Base-by-base conservation (phyloP, 805 yeast species). In the Wickerhamomyces tratensis region DNA sequence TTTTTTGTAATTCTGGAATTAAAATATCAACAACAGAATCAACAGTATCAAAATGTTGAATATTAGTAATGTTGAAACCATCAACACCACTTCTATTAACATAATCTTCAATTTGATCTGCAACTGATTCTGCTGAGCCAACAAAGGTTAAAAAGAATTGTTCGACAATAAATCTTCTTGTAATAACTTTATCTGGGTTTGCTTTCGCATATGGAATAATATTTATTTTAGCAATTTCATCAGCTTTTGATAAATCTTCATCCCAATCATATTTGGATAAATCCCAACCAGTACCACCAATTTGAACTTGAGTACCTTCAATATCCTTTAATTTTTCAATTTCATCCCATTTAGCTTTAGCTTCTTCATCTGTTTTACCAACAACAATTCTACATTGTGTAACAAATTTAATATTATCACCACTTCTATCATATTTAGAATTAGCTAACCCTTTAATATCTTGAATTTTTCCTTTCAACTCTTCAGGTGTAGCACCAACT, bases 31-130 rank as follows among this genome's bases (percentile, higher is more conserved):
- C 64, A 27, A 67, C 48, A n/a, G 68, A 68, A 46, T 67, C 67
- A 44, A 62, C 67, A 8, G 26, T 26, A 11, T 62, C 67, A 15
- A 72, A 72, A 12, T 56, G 45, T 10, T 63, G 51, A 12, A 68
- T 61, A 46, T 68, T 63, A 3, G 68, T 61, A 39, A 68, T 57
- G 42, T 68, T 68, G 50, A 68, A 68, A 2, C 73, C 73, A 44
- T 67, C 72, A 13, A 68, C 59, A 39, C 58, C 67, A 9, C 68
- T 58, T 13, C 56, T 51, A 14, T 64, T 68, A 12, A 64, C 65
- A 70, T 69, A 68, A 39, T 56, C 47, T 46, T 66, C 68, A 36
- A 68, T 56, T 38, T 59, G 59, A 45, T 67, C 66, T 4, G 70
- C 70, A 13, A 68, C 68, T 34, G 61, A 62, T 34, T 50, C 47